Conservation (phyloP, 1,284 basidiomycete genomes). For the Wallemia ichthyophaga region DNA sequence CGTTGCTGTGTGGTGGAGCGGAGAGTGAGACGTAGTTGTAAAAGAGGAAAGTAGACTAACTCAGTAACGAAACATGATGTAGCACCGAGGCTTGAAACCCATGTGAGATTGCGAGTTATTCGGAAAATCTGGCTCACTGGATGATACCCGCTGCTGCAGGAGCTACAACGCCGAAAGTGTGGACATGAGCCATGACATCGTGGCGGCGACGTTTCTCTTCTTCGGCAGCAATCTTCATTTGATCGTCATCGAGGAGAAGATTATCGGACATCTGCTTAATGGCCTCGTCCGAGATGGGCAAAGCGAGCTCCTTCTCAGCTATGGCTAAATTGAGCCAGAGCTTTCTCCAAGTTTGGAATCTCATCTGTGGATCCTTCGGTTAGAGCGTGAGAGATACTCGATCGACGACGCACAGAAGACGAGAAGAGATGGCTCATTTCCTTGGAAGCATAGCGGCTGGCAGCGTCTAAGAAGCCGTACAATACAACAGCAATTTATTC, state of each 20-base stretch:
- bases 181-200: slow-evolving; percentile 93
- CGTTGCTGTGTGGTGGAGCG: slow-evolving; percentile 38
- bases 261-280: slow-evolving; percentile 80
- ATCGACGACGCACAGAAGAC: slow-evolving; percentile 28
- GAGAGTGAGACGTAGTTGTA: not conserved
- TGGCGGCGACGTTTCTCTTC: slow-evolving; percentile 97
- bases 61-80: slow-evolving; percentile 98
- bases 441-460: slow-evolving; percentile 89
- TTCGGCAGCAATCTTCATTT: slow-evolving; percentile 67
- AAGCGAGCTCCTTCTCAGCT: slow-evolving; percentile 81
- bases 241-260: slow-evolving; percentile 61
- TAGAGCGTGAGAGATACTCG: slow-evolving; percentile 1
- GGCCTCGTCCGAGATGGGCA: slow-evolving; percentile 65
- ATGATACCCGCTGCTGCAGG: slow-evolving; percentile 92
- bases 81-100: slow-evolving; percentile 40
- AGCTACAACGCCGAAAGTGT: slow-evolving; percentile 77
- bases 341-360: slow-evolving; percentile 87
- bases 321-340: slow-evolving; percentile 90
- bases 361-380: slow-evolving; percentile 33
- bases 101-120: not conserved
- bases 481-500: not conserved
- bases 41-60: slow-evolving; percentile 20
- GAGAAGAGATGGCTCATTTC: slow-evolving; percentile 96
- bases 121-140: slow-evolving; percentile 27
- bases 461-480: not conserved